These are phyloP conservation scores for Crithidia expoeki DNA, from an alignment of 208 protist genomes.

Conservation along the genomic window DNA sequence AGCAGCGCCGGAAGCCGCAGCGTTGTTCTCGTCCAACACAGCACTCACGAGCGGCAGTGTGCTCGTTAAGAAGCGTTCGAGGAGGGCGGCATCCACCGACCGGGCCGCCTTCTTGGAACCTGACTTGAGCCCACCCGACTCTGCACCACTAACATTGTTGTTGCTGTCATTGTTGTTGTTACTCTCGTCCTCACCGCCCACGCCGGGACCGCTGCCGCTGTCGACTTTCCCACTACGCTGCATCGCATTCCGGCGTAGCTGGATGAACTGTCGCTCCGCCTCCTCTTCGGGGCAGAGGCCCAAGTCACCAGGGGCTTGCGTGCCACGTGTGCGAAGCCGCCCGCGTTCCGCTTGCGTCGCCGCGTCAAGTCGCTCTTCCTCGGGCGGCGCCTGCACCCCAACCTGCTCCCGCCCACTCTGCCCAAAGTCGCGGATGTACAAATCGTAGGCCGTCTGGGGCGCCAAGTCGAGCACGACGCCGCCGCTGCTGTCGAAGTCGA, in stretches of 20 bases:
- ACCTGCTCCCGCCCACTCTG: constrained; percentile 56
- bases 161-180: constrained; percentile 2
- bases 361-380: constrained; percentile 57
- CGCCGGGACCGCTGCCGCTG: constrained; percentile 3
- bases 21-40: constrained; percentile 70
- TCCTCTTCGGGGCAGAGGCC: constrained; percentile 78
- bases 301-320: constrained; percentile 73
- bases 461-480: constrained; percentile 67
- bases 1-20: constrained; percentile 16
- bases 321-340: constrained; percentile 31
- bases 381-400: constrained; percentile 58
- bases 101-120: constrained; percentile 9
- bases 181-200: constrained; percentile 1
- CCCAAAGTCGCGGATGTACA: constrained; percentile 84
- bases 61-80: constrained; percentile 63
- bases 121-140: background rate
- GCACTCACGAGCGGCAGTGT: constrained; percentile 73
- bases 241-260: constrained; percentile 24
- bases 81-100: constrained; percentile 54
- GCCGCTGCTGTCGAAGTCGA: constrained; percentile 79
- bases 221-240: constrained; percentile 20
- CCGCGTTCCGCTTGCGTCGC: constrained; percentile 67
- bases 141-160: background rate
- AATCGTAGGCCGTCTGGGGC: constrained; percentile 85
- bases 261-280: constrained; percentile 42